These are phyloP conservation scores for Nematocida displodere DNA, from an alignment of 371 early-diverging fungal species.

Conservation along the genomic window DNA sequence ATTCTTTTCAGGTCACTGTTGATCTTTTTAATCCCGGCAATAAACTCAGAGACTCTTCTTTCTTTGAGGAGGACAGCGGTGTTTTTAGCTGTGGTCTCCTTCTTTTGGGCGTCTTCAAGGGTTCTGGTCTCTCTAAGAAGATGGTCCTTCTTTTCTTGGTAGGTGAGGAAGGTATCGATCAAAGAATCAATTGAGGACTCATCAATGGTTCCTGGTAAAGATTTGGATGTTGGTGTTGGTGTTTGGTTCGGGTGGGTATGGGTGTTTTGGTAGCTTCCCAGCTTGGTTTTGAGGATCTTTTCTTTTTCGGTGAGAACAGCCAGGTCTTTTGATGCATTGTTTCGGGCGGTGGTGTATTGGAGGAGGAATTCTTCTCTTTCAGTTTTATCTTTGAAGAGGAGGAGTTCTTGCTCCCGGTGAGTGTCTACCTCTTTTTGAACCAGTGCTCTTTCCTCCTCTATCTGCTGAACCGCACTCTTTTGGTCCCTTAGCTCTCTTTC, in stretches of 20 bases:
- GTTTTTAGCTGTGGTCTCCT: conserved; percentile 15
- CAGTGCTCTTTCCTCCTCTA: conserved; percentile 67
- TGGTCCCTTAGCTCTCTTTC: conserved; percentile 67
- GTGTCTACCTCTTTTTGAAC: conserved; percentile 63
- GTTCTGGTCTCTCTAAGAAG: conserved; percentile 41
- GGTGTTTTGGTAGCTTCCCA: background rate
- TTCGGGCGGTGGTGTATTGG: background rate
- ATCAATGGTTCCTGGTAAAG: background rate
- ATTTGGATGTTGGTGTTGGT: background rate
- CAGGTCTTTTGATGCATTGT: conserved; percentile 5
- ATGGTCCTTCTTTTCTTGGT: conserved; percentile 25
- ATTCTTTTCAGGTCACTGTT: conserved; percentile 92
- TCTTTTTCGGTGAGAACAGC: conserved; percentile 67
- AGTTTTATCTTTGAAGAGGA: background rate
- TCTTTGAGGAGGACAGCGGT: conserved; percentile 74
- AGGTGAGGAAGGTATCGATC: conserved; percentile 43
- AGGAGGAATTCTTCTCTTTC: background rate
- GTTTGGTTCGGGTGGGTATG: no score
- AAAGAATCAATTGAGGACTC: background rate
- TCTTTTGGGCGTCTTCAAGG: background rate
- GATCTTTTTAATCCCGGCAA: conserved; percentile 85
- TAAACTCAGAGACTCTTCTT: conserved; percentile 79
- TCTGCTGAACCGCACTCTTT: conserved; percentile 63
- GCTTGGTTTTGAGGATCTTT: background rate
- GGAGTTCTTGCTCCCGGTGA: conserved; percentile 26